These are phyloP conservation scores for Ramichloridium luteum DNA, from an alignment of 2,329 filamentous ascomycete genomes.

Conservation along the genomic window DNA sequence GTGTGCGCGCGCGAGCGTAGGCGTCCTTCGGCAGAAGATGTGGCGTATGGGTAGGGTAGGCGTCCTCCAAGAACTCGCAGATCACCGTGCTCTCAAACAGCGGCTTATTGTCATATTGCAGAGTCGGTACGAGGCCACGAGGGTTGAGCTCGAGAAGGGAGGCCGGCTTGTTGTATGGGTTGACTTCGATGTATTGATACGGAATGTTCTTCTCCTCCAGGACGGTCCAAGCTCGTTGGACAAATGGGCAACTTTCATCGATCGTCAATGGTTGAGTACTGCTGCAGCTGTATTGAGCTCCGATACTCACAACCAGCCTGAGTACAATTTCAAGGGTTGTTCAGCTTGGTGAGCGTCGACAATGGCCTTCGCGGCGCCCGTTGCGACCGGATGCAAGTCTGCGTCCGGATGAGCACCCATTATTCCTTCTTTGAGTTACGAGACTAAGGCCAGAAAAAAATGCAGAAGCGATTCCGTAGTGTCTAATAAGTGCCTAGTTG, in stretches of 20 bases:
- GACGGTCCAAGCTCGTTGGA: slow-evolving; percentile 62
- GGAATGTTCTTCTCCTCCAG: slow-evolving; percentile 61
- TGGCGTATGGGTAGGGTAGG: slow-evolving; percentile 41
- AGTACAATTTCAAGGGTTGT: slow-evolving; percentile 24
- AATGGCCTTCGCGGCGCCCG: slow-evolving; percentile 30
- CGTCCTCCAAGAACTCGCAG: slow-evolving; percentile 65
- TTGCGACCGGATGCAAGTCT: slow-evolving; percentile 33
- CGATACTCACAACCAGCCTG: slow-evolving; percentile 21
- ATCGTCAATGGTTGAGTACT: slow-evolving; percentile 1
- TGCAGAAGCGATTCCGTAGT: no score
- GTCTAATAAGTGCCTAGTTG: no score
- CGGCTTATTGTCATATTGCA: slow-evolving; percentile 44
- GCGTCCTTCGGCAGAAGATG: slow-evolving; percentile 47
- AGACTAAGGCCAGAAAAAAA: no score
- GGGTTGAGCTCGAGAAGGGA: slow-evolving; percentile 62
- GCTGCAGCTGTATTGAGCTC: neutral
- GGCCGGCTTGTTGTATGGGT: slow-evolving; percentile 60
- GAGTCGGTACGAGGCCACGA: slow-evolving; percentile 61
- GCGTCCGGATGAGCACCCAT: slow-evolving; percentile 28
- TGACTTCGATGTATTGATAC: slow-evolving; percentile 59
- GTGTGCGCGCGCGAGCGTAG: slow-evolving; percentile 52
- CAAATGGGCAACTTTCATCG: slow-evolving; percentile 40
- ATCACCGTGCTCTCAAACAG: slow-evolving; percentile 63
- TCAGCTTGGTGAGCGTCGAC: slow-evolving; percentile 22
- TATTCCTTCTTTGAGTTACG: no score